A percentile compares a stretch with the other conserved stretches of the same genome.
Evolutionary conservation across 352 stramenopile species (phyloP).

Genomic region (Thalassiosira exigua): DNA sequence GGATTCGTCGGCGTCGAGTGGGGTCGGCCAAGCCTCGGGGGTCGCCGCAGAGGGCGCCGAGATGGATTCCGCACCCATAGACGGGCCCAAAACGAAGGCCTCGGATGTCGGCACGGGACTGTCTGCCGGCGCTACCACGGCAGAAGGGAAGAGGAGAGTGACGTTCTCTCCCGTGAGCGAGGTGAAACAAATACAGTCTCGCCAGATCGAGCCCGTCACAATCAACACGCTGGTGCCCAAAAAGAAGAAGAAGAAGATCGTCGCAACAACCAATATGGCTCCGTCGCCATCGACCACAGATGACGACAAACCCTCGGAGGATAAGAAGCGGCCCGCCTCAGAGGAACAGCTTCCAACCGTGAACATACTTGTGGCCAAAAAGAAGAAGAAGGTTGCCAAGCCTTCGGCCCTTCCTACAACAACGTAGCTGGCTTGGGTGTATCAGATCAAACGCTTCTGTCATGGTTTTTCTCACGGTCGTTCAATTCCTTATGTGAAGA

Average conservation of each 20-base stretch:
- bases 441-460: no score
- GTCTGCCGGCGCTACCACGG: slow-evolving; percentile 1
- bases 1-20: no score
- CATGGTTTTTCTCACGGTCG: no score
- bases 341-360: not conserved
- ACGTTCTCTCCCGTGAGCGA: not conserved
- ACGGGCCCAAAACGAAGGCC: slow-evolving; percentile 23
- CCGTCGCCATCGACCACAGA: no score
- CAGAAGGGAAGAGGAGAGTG: slow-evolving; percentile 18
- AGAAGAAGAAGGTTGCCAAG: slow-evolving; percentile 22
- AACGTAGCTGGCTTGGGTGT: no score
- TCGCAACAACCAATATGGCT: not conserved
- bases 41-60: slow-evolving; percentile 12
- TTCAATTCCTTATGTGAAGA: no score
- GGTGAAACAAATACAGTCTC: not conserved
- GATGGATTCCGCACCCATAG: slow-evolving; percentile 4
- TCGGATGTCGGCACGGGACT: not conserved
- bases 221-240: slow-evolving; percentile 46
- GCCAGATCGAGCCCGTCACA: not conserved
- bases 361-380: slow-evolving; percentile 33
- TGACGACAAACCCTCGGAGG: slow-evolving; percentile 8
- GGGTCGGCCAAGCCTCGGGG: not conserved
- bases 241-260: slow-evolving; percentile 64
- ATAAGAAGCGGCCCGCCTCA: slow-evolving; percentile 1
- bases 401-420: slow-evolving; percentile 13